A percentile compares a stretch with the other conserved stretches of the same genome.
phyloP scores from a whole-genome alignment of 768 basidiomycete species.

The Phylloporus sp. region DNA sequence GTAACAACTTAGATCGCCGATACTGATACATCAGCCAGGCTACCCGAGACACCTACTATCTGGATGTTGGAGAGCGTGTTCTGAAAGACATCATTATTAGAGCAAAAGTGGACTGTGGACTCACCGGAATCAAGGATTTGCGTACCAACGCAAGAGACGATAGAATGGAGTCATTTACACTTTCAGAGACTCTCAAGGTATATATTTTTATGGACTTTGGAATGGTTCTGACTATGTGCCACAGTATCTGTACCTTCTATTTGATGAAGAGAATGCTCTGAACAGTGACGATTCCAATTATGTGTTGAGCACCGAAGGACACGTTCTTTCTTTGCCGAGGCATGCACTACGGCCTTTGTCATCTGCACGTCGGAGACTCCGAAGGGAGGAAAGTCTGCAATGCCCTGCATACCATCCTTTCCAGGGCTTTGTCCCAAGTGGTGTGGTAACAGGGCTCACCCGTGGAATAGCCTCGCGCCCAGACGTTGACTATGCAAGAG shows the following conservation, averaged over 20 bases:
- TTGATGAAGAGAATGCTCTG: conserved; percentile 78
- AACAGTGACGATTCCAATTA: conserved; percentile 78
- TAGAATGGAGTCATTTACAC: conserved; percentile 95
- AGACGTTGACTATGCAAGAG: conserved; percentile 80
- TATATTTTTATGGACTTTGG: neutral
- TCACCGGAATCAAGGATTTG: conserved; percentile 79
- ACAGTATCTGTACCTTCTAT: conserved; percentile 90
- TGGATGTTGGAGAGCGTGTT: conserved; percentile 85
- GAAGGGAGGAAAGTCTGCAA: conserved; percentile 61
- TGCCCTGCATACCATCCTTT: conserved; percentile 67
- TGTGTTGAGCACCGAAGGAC: conserved; percentile 95
- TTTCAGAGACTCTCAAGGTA: conserved; percentile 91
- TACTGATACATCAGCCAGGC: conserved; percentile 49
- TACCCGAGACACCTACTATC: conserved; percentile 87
- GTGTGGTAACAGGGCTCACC: conserved; percentile 44
- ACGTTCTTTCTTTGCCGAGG: conserved; percentile 66
- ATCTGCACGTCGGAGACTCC: conserved; percentile 53
- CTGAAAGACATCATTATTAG: conserved; percentile 70
- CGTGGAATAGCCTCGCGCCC: conserved; percentile 67
- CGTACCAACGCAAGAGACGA: conserved; percentile 77
- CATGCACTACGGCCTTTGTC: conserved; percentile 55
- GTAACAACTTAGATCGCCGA: neutral
- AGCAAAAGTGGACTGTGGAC: conserved; percentile 81
- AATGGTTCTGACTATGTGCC: conserved; percentile 1
- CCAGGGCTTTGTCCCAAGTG: conserved; percentile 30